These are phyloP conservation scores for Hyphopichia homilentoma DNA, from an alignment of 805 yeast genomes.

Conservation along the genomic window DNA sequence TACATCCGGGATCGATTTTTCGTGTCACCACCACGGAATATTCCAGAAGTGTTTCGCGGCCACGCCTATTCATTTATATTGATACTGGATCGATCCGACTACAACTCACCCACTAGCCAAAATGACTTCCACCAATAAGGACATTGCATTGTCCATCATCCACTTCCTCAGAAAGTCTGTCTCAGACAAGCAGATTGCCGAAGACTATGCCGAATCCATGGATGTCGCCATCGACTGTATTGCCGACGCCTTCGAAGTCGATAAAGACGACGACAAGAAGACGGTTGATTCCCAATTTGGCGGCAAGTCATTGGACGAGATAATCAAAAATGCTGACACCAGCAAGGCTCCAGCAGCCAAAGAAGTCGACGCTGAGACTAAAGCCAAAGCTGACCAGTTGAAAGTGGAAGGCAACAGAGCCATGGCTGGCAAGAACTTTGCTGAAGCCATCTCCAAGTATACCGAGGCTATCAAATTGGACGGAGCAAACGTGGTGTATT, in stretches of 20 bases:
- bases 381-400: conserved; percentile 74
- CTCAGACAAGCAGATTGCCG: conserved; percentile 58
- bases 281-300: conserved; percentile 36
- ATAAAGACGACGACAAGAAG: conserved; percentile 43
- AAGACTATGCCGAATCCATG: conserved; percentile 81
- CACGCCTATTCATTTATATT: too few species aligned
- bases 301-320: conserved; percentile 45
- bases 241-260: conserved; percentile 76
- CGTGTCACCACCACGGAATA: too few species aligned
- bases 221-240: conserved; percentile 94
- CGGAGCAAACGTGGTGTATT: conserved; percentile 75
- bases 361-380: conserved; percentile 49
- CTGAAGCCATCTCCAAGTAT: conserved; percentile 70
- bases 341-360: conserved; percentile 9
- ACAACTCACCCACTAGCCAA: not conserved
- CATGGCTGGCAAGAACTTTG: conserved; percentile 73
- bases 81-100: too few species aligned
- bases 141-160: conserved; percentile 69
- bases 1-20: too few species aligned
- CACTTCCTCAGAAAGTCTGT: conserved; percentile 63
- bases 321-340: conserved; percentile 26
- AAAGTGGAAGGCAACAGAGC: conserved; percentile 88
- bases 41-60: too few species aligned
- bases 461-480: conserved; percentile 72
- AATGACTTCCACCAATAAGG: conserved; percentile 54